Evolutionary conservation across 1,284 basidiomycete genomes (phyloP).

Genomic region (Rhodotorula sp.): DNA sequence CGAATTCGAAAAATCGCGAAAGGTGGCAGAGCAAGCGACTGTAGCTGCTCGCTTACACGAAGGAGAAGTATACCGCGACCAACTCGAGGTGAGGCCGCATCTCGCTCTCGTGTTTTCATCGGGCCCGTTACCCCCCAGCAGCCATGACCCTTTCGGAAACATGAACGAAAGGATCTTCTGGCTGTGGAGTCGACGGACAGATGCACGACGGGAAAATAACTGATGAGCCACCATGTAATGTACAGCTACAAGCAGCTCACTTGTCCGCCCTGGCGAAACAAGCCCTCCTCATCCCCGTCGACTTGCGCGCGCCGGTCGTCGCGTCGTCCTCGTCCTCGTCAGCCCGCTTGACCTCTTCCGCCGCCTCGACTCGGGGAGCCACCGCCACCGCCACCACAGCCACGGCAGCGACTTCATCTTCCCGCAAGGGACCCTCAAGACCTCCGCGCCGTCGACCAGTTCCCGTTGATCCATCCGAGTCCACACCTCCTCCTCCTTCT

Average conservation of each 20-base stretch:
- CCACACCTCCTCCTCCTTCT: neutral
- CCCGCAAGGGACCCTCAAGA: neutral
- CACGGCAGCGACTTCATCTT: no score
- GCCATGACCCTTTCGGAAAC: no score
- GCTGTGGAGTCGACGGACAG: no score
- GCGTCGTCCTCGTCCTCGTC: neutral
- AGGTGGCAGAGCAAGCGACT: neutral
- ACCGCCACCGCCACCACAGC: neutral
- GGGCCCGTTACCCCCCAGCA: no score
- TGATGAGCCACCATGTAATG: neutral
- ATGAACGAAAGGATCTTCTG: no score
- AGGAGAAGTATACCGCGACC: slow-evolving; percentile 33
- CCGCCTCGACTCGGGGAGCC: no score
- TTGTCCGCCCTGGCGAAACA: slow-evolving; percentile 1
- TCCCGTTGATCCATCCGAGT: neutral
- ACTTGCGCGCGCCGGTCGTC: slow-evolving; percentile 9
- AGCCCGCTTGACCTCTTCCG: neutral
- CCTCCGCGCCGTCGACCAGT: neutral
- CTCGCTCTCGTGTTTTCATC: no score
- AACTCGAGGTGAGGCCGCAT: slow-evolving; percentile 23
- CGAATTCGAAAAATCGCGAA: slow-evolving; percentile 23
- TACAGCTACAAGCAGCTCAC: slow-evolving; percentile 28
- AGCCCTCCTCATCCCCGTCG: slow-evolving; percentile 22
- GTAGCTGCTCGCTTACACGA: slow-evolving; percentile 1
- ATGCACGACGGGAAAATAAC: neutral